Conservation (phyloP, 441 rosid genomes). For the Bruguiera hainesii region DNA sequence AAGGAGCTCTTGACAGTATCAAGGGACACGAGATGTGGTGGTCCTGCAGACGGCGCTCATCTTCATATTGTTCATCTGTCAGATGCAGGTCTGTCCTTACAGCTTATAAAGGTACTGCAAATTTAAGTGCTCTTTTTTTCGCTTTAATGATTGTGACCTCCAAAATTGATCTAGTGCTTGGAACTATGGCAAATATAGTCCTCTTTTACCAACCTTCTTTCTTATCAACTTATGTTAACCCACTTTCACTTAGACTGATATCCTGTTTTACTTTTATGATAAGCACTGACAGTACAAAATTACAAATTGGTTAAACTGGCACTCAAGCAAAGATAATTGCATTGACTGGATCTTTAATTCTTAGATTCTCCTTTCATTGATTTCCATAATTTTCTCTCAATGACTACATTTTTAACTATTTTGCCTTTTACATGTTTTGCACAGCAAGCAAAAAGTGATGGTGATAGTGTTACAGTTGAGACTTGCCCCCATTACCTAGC, state of each 20-base stretch:
- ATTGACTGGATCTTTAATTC: background rate
- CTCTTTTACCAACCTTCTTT: too few species aligned
- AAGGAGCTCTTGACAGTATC: constrained; percentile 63
- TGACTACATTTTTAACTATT: background rate
- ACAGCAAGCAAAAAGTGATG: constrained; percentile 73
- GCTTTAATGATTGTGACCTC: background rate
- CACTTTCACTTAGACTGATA: background rate
- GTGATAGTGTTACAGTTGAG: constrained; percentile 83
- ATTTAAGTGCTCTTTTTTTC: background rate
- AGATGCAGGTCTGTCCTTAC: constrained; percentile 76
- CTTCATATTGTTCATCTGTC: constrained; percentile 92
- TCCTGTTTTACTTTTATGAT: background rate
- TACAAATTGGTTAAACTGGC: background rate
- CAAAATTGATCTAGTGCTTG: background rate
- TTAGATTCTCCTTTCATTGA: background rate
- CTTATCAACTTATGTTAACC: background rate
- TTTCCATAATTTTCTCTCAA: background rate
- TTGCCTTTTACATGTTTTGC: constrained; percentile 8
- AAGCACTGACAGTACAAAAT: background rate
- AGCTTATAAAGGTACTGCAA: constrained; percentile 63
- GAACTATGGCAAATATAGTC: background rate
- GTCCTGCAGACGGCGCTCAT: constrained; percentile 89
- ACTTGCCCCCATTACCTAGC: constrained; percentile 97
- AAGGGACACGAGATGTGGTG: constrained; percentile 65
- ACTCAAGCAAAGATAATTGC: background rate